A percentile compares a stretch with the other conserved stretches of the same genome.
Evolutionary conservation across 2,329 filamentous ascomycete species (phyloP).

Genomic region (Chaetomium sp.): DNA sequence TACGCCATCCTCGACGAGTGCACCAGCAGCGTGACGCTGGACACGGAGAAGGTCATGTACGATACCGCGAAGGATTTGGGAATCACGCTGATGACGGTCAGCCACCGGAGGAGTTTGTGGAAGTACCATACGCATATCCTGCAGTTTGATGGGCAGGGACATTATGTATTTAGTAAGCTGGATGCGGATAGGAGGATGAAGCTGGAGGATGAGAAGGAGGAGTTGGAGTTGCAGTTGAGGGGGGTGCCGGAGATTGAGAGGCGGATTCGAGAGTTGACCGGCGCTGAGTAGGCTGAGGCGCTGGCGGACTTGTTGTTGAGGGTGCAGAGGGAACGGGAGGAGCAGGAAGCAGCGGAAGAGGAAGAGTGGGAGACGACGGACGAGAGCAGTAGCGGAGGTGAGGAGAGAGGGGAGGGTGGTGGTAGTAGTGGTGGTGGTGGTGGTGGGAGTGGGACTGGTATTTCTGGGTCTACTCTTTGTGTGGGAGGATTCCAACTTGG

Average conservation of each 20-base stretch:
- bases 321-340: not conserved
- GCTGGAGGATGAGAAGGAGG: constrained; percentile 94
- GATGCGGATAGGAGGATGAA: constrained; percentile 80
- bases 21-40: constrained; percentile 88
- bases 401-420: too few species aligned
- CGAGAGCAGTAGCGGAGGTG: too few species aligned
- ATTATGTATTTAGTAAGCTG: constrained; percentile 81
- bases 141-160: constrained; percentile 92
- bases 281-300: not conserved
- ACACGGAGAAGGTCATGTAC: constrained; percentile 95
- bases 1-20: constrained; percentile 98
- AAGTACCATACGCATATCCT: constrained; percentile 92
- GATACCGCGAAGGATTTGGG: constrained; percentile 87
- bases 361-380: not conserved
- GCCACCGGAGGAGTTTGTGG: constrained; percentile 86
- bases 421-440: too few species aligned
- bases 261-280: constrained; percentile 71
- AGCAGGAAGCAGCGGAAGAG: not conserved
- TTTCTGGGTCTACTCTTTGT: too few species aligned
- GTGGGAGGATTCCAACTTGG: too few species aligned
- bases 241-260: constrained; percentile 84
- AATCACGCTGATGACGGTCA: constrained; percentile 95
- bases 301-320: not conserved
- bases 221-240: constrained; percentile 76
- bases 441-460: too few species aligned